Base-by-base conservation (phyloP, 306 rosid genomes). In the Acacia melanoxylon region DNA sequence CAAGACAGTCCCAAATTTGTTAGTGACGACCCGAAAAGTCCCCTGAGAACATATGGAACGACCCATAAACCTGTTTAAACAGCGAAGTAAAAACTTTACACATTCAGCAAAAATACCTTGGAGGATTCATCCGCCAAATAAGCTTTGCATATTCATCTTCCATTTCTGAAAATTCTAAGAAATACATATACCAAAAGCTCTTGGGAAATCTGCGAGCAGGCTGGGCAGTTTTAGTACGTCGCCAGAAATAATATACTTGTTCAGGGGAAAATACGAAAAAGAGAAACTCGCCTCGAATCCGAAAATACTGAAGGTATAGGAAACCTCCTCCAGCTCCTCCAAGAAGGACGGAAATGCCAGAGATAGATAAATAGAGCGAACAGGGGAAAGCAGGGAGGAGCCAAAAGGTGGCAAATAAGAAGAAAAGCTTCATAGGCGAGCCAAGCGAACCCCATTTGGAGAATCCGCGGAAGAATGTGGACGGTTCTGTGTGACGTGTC, bases 71-170 rank as follows among this genome's bases (percentile, higher is more conserved):
- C 27, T 48, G 61, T 16, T 10, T 13, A 1, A 72, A 46, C 5
- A 25, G 42, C 35, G 42, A 46, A 45, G 61, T 25, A 13, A 15
- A 46, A 72, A 16, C 59, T 9, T 6, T 41, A 71, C 20, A 44
- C 45, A 22, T 44, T 22, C 22, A 11, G 52, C 33, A 71, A 71
- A 16, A 17, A 49, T 27, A 72, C 77, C 77, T 72, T 4, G 77
- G 77, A 5, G 77, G 77, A 48, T 72, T 72, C 77, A 72, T 72
- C 62, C 77, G 31, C 61, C 77, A 27, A 22, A 72, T 72, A 4
- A 72, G 62, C 77, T 72, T 72, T 4, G 77, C 77, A 48, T 72
- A 72, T 49, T 72, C 77, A 49, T 72, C 77, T n/a, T 72, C 77
- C 77, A 72, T 72, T 72, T 72, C 44, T 48, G 62, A 16, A 46